A percentile compares a stretch with the other conserved stretches of the same genome.
Conservation (phyloP, 306 rosid species). For the Argentina anserina region DNA sequence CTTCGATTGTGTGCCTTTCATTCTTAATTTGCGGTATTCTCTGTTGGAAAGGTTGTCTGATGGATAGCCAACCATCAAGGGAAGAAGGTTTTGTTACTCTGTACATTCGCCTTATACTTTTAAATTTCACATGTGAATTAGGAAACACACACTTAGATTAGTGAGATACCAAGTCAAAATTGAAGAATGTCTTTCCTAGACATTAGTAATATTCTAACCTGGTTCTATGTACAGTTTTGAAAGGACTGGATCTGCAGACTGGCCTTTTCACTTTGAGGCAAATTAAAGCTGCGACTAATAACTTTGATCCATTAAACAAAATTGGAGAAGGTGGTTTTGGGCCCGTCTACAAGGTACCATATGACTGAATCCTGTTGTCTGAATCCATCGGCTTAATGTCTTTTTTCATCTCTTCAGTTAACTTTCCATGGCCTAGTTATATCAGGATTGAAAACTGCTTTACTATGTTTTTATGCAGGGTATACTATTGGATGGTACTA, state of each 20-base stretch:
- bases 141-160: neutral
- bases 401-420: neutral
- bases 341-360: constrained; percentile 55
- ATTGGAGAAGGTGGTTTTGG: constrained; percentile 81
- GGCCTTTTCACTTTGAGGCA: constrained; percentile 13
- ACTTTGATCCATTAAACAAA: constrained; percentile 45
- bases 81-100: neutral
- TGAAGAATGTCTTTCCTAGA: neutral
- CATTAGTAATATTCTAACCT: neutral
- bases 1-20: neutral
- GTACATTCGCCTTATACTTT: neutral
- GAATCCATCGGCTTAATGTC: neutral
- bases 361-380: neutral
- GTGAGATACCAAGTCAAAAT: neutral
- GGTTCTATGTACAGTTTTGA: neutral
- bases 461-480: constrained; percentile 30
- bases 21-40: constrained; percentile 2
- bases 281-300: constrained; percentile 46
- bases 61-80: neutral
- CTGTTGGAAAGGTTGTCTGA: neutral
- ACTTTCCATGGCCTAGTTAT: neutral
- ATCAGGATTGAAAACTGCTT: neutral
- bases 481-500: constrained; percentile 47
- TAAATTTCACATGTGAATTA: neutral
- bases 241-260: constrained; percentile 11